Base-by-base conservation (phyloP, 2,329 filamentous ascomycete species). In the Exophiala viscosa region DNA sequence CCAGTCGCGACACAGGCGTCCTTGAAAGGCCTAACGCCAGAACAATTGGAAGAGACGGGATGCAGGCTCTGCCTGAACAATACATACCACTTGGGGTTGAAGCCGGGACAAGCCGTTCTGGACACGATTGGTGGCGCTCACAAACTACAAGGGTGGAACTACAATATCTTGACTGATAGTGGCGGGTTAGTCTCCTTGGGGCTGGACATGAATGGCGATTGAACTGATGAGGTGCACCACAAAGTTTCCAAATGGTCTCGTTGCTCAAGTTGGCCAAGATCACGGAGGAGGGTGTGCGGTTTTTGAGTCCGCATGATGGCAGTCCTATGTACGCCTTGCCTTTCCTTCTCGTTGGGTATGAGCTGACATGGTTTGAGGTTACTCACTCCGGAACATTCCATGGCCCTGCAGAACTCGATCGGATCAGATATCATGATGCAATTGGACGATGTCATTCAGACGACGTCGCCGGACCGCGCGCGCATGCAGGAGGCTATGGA, bases 371-470 rank as follows among this genome's bases (percentile, higher is more conserved):
- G 28, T 23, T 23, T 35, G 15, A 81, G 79, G 79, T 84, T 99
- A 9, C 83, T 99, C 42, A 99, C 93, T 0, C 93, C 93, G 0
- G 95, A 99, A 70, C 92, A 97, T 74, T 97, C 93, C 0, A 96
- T 99, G 64, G 86, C 85, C 9, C 79, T 99, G 3, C 93, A 99
- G 69, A 97, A 99, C 71, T 92, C 87, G 49, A 99, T 99, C 65
- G 93, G 93, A 59, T 95, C 90, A 59, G 93, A 99, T 72, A 97
- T 99, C 63, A 96, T 97, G 61, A 99, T 99, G 95, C 95, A 99
- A 72, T 84, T 99, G 3, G 93, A 99, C 76, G 95, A 99, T 70
- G 95, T 99, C 11, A 87, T 99, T 46, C 92, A 90, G 28, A 97
- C 93, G 0, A 99, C 93, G 0, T 96, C 90, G 0, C 92, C 92